Base-by-base conservation (phyloP, 306 rosid genomes). In the Geum urbanum region DNA sequence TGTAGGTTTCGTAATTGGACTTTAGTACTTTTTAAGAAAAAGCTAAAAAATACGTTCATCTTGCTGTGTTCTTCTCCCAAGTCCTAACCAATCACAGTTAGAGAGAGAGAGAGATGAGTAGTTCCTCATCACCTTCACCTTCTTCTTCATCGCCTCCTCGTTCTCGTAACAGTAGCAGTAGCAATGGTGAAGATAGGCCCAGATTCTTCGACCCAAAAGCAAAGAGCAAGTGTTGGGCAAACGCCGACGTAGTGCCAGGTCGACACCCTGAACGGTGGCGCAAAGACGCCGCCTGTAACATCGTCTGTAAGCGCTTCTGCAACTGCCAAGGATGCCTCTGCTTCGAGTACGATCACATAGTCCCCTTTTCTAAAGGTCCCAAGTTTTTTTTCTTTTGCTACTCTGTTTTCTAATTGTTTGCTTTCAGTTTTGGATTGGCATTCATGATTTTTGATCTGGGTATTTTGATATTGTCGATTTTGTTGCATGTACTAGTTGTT, bases 261-360 rank as follows among this genome's bases (percentile, higher is more conserved):
- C 88, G 98, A 24, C 97, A 90, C 60, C 98, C 98, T 1, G 97
- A 92, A 66, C 59, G 98, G 80, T 92, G 98, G 97, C 96, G 98
- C 76, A 75, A 86, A 69, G 98, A 94, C 83, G 87, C 92, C 56
- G 96, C 98, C 27, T 96, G 92, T 7, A 92, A 92, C 83, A 39
- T 88, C 41, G 96, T 94, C 69, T 94, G 98, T 76, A 90, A 87
- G 78, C 98, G 97, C 76, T 88, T 90, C 85, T 78, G 85, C 79
- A 88, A 91, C 77, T 88, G 98, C 74, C 86, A 78, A 43, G 97
- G 97, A 46, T 91, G 95, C 78, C 98, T 94, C 79, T 94, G 97
- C 85, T 94, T 88, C 64, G 92, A 94, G 87, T 91, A 88, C 73
- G 97, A 94, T 68, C 98, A 94, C 75, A 90, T 87, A 75, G 64